Conservation (phyloP, 2,329 filamentous ascomycete genomes). For the Dactylonectria estremocensis region DNA sequence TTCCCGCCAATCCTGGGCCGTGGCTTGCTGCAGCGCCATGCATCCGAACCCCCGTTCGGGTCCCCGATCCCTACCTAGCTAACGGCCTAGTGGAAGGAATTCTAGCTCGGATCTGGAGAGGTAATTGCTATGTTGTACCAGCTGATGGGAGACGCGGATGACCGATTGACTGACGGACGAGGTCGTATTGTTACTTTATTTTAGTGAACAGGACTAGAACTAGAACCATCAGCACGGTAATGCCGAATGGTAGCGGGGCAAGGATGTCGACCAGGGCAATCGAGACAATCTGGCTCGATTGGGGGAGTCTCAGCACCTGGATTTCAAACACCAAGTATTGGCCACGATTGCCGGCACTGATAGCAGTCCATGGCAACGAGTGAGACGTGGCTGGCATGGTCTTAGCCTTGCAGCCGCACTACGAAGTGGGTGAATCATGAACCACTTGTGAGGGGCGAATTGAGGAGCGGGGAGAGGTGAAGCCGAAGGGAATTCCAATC, state of each 20-base stretch:
- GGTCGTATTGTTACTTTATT: too few relatives aligned
- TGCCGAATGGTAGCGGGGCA: not conserved
- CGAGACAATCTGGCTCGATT: not conserved
- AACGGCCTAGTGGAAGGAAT: constrained; percentile 16
- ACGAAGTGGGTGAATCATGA: constrained; percentile 4
- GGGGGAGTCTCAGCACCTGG: not conserved
- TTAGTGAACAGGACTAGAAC: not conserved
- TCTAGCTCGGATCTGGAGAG: constrained; percentile 4
- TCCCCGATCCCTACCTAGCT: constrained; percentile 3
- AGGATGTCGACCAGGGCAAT: not conserved
- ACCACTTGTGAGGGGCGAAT: constrained; percentile 8
- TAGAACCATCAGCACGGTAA: not conserved
- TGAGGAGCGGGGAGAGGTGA: constrained; percentile 15
- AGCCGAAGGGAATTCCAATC: constrained; percentile 43
- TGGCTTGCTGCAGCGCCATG: constrained; percentile 14
- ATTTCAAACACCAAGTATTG: not conserved
- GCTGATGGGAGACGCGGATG: not conserved
- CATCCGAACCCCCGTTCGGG: not conserved
- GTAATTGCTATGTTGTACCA: too few relatives aligned
- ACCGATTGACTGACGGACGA: not conserved
- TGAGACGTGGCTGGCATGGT: not conserved
- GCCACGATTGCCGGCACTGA: not conserved
- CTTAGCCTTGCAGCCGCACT: constrained; percentile 3
- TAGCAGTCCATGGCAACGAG: not conserved
- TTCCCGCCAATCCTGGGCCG: not conserved